phyloP scores from a whole-genome alignment of 2,329 filamentous ascomycete genomes.

The Malbranchea zuffiana region DNA sequence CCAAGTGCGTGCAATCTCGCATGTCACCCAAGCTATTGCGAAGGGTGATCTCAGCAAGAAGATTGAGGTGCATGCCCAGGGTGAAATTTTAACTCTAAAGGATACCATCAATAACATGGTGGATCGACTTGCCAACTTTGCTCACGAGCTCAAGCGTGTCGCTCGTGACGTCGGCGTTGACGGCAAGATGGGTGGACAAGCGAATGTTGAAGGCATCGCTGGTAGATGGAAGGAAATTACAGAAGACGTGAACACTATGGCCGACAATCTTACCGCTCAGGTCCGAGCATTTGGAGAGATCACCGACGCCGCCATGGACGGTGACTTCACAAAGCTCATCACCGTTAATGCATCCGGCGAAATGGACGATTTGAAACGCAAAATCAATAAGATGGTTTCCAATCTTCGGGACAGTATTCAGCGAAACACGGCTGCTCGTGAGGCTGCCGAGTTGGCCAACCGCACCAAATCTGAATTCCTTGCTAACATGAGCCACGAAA shows the following conservation, averaged over 20 bases:
- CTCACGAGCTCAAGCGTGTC: constrained; percentile 87
- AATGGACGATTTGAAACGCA: constrained; percentile 97
- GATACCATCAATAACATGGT: constrained; percentile 99
- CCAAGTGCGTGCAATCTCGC: constrained; percentile 80
- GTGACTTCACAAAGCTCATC: constrained; percentile 93
- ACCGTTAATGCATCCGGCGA: constrained; percentile 95
- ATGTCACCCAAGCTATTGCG: constrained; percentile 88
- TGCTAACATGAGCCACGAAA: constrained; percentile 98
- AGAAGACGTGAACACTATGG: constrained; percentile 91
- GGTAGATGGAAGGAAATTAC: constrained; percentile 98
- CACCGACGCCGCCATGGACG: constrained; percentile 92
- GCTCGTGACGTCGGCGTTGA: constrained; percentile 95
- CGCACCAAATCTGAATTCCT: constrained; percentile 98
- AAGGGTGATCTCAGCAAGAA: constrained; percentile 93
- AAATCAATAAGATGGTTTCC: constrained; percentile 99
- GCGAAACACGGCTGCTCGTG: constrained; percentile 86
- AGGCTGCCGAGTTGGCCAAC: constrained; percentile 91
- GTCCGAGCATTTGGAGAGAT: constrained; percentile 97
- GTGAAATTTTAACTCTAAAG: constrained; percentile 86
- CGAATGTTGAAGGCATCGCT: constrained; percentile 82
- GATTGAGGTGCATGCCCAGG: constrained; percentile 88
- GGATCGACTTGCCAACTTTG: constrained; percentile 86
- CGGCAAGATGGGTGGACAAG: constrained; percentile 96
- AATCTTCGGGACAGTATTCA: constrained; percentile 93
- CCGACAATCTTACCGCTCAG: constrained; percentile 78